Evolutionary conservation across 2,329 filamentous ascomycete species (phyloP).

Genomic region (Biscogniauxia marginata): DNA sequence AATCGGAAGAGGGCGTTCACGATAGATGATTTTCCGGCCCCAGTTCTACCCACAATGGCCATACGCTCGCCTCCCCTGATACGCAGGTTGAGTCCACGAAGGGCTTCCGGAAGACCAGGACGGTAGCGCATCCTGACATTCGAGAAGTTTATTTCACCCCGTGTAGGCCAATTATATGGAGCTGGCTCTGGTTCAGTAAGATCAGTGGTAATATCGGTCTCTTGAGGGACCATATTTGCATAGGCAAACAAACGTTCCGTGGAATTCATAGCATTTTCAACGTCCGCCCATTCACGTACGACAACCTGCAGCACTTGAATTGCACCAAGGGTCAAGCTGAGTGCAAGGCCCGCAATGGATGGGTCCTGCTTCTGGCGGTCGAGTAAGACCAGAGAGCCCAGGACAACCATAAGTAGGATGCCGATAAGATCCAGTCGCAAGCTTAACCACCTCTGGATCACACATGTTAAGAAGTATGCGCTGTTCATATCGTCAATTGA

Average conservation of each 20-base stretch:
- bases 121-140: slow-evolving; percentile 69
- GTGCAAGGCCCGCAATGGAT: slow-evolving; percentile 62
- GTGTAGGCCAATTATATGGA: slow-evolving; percentile 64
- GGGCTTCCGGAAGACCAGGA: slow-evolving; percentile 61
- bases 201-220: slow-evolving; percentile 29
- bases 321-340: slow-evolving; percentile 66
- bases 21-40: slow-evolving; percentile 73
- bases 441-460: slow-evolving; percentile 66
- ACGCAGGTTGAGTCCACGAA: background rate
- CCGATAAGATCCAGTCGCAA: slow-evolving; percentile 62
- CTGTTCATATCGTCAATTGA: slow-evolving; percentile 64
- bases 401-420: slow-evolving; percentile 59
- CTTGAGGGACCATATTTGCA: slow-evolving; percentile 60
- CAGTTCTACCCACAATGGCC: slow-evolving; percentile 74
- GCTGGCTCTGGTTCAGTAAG: background rate
- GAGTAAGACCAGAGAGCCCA: slow-evolving; percentile 64
- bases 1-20: slow-evolving; percentile 71
- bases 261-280: slow-evolving; percentile 70
- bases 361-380: slow-evolving; percentile 60
- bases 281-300: slow-evolving; percentile 65
- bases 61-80: slow-evolving; percentile 60
- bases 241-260: slow-evolving; percentile 67
- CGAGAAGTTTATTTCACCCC: slow-evolving; percentile 66
- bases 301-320: slow-evolving; percentile 68
- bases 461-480: slow-evolving; percentile 66